Evolutionary conservation across 257 asterid species (phyloP).

Genomic region (Petunia secreta): DNA sequence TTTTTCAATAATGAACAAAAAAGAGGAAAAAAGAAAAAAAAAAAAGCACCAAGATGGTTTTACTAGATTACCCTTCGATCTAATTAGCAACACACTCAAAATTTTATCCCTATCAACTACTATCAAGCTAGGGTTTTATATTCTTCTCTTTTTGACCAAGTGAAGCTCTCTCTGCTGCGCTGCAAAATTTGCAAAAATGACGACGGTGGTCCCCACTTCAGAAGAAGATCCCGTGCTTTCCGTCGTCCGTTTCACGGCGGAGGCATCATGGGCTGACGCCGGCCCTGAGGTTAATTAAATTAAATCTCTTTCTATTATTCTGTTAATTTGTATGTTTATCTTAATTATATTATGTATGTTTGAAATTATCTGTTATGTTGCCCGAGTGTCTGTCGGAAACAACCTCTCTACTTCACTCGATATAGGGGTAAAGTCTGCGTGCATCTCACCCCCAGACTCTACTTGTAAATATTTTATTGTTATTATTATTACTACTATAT

Average conservation of each 20-base stretch:
- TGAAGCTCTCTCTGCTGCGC: constrained; percentile 17
- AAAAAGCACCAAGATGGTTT: background rate
- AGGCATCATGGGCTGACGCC: constrained; percentile 88
- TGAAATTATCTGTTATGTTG: no score
- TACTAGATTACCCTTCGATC: constrained; percentile 19
- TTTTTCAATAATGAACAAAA: background rate
- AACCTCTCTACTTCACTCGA: no score
- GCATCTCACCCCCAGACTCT: no score
- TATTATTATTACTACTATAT: background rate
- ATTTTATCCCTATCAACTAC: background rate
- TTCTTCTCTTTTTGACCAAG: background rate
- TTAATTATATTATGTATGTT: background rate
- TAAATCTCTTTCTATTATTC: background rate
- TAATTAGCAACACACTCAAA: background rate
- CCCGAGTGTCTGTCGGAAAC: no score
- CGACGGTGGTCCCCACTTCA: constrained; percentile 88
- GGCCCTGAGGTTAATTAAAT: constrained; percentile 66
- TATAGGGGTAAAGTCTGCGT: no score
- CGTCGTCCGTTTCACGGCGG: constrained; percentile 83
- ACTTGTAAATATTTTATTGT: no score
- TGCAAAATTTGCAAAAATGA: constrained; percentile 45
- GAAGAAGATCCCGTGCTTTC: constrained; percentile 88
- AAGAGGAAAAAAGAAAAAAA: background rate
- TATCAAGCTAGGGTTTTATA: constrained; percentile 36
- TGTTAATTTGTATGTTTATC: background rate